A percentile compares a stretch with the other conserved stretches of the same genome.
Evolutionary conservation across 352 stramenopile species (phyloP).

Genomic region (Globisporangium radiosum): DNA sequence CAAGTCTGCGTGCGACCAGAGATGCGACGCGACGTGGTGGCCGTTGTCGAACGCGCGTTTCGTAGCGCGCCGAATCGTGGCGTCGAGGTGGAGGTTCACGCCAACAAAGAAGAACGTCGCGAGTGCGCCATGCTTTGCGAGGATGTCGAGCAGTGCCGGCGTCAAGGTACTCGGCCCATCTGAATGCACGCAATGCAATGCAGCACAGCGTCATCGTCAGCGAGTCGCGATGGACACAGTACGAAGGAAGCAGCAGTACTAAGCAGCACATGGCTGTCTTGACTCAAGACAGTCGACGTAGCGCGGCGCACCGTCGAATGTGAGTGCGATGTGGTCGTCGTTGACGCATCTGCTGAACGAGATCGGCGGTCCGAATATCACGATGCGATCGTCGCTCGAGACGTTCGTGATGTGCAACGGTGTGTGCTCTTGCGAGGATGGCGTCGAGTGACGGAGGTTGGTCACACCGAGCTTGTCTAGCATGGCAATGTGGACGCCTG

Average conservation of each 20-base stretch:
- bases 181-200: neutral
- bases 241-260: neutral
- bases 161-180: slow-evolving; percentile 6
- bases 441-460: neutral
- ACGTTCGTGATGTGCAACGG: neutral
- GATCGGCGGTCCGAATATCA: neutral
- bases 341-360: slow-evolving; percentile 3
- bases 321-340: slow-evolving; percentile 7
- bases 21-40: slow-evolving; percentile 8
- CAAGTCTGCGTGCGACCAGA: slow-evolving; percentile 5
- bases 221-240: neutral
- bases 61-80: neutral
- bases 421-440: neutral
- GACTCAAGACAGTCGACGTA: neutral
- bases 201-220: too few species aligned
- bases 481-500: neutral
- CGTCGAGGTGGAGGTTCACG: slow-evolving; percentile 6
- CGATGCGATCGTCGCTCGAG: neutral
- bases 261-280: neutral
- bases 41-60: slow-evolving; percentile 1
- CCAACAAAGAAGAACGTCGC: slow-evolving; percentile 12
- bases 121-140: slow-evolving; percentile 3
- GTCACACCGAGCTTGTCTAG: neutral
- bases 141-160: slow-evolving; percentile 4
- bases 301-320: slow-evolving; percentile 6